Base-by-base conservation (phyloP, 2,329 filamentous ascomycete genomes). In the Fusarium setosum region DNA sequence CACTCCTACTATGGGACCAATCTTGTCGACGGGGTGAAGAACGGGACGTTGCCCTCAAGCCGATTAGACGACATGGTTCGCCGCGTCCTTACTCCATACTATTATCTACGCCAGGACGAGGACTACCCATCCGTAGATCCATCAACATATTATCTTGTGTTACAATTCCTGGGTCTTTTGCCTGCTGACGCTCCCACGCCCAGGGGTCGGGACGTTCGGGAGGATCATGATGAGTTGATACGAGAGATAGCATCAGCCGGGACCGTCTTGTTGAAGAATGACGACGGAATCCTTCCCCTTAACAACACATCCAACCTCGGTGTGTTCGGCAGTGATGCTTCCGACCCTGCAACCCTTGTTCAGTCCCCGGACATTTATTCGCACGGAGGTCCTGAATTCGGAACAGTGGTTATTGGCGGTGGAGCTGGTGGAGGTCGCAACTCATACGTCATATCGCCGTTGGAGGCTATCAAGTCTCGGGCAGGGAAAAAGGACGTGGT, bases 251-350 rank as follows among this genome's bases (percentile, higher is more conserved):
- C 84, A 9, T 74, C 86, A 53, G 83, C 88, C 68, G 82, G 86
- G 9, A 89, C 85, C 56, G 87, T 90, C 2, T 75, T 93, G n/a
- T 80, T 93, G 54, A 91, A 92, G 80, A 93, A 93, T 73, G 80
- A 80, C 3, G 82, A 74, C 44, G 79, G 77, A 21, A 79, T 83
- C 8, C 77, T 92, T 1, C 90, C 90, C 0, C 78, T 92, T 8
- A 82, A 82, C 52, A 81, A 80, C 53, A 83, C 84, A 64, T 56
- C 80, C 65, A 83, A 82, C 67, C 81, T 90, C 10, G 87, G 85
- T 7, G 79, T 90, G 54, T 86, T 92, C 63, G 90, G 90, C 4
- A 86, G 84, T 6, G 87, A 89, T 60, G 84, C 89, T 9, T 67
- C 69, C 5, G 89, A 92, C 73, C 56, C 49, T 4, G 15, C 38